phyloP scores from a whole-genome alignment of 1,284 basidiomycete genomes.

The Boletus albobrunnescens region DNA sequence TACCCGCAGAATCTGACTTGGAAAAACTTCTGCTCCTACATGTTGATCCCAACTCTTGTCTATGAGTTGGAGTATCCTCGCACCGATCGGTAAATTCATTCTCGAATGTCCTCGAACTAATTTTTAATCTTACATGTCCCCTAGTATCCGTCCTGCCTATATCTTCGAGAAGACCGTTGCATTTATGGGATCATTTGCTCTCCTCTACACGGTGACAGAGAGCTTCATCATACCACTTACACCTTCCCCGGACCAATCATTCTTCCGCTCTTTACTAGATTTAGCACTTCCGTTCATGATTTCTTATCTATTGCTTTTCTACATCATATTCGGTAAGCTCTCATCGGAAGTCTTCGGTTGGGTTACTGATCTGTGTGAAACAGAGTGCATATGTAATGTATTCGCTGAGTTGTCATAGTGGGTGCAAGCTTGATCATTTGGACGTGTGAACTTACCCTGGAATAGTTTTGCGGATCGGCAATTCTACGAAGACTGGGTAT shows the following conservation, averaged over 20 bases:
- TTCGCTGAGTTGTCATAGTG: conserved; percentile 88
- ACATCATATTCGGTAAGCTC: conserved; percentile 71
- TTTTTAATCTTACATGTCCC: background rate
- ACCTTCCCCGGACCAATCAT: conserved; percentile 68
- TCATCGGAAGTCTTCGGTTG: background rate
- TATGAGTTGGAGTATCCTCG: conserved; percentile 97
- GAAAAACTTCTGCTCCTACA: conserved; percentile 84
- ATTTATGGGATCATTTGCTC: conserved; percentile 92
- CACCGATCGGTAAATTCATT: conserved; percentile 63
- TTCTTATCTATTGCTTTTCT: conserved; percentile 76
- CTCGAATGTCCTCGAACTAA: background rate
- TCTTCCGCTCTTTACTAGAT: conserved; percentile 77
- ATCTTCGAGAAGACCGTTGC: conserved; percentile 94
- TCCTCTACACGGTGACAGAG: conserved; percentile 90
- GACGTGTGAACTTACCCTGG: conserved; percentile 12
- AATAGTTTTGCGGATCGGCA: conserved; percentile 88
- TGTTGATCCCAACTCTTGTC: conserved; percentile 88
- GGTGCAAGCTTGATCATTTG: conserved; percentile 27
- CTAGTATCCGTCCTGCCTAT: conserved; percentile 84
- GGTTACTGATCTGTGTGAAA: conserved; percentile 1
- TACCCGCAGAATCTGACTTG: conserved; percentile 89
- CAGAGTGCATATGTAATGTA: conserved; percentile 92
- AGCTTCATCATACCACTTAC: conserved; percentile 87
- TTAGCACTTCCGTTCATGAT: conserved; percentile 93
- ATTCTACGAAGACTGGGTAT: conserved; percentile 94